Evolutionary conservation across 75 land plant species (phyloP).

Genomic region (Azolla pinnata): DNA sequence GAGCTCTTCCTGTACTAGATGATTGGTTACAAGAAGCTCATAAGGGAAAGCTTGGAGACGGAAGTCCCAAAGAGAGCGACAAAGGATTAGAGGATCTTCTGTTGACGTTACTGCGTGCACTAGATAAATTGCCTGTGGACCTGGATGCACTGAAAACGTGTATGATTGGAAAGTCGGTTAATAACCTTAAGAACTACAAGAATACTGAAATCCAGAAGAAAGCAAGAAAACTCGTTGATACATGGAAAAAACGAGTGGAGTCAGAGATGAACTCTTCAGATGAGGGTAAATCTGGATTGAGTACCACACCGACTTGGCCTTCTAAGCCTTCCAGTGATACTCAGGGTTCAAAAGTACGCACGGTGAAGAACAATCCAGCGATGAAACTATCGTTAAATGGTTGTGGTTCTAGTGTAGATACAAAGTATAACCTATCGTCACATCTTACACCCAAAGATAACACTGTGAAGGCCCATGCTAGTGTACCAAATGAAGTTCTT

Average conservation of each 20-base stretch:
- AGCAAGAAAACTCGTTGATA: conserved; percentile 83
- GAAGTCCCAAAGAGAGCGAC: conserved; percentile 55
- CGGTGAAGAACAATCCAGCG: conserved; percentile 23
- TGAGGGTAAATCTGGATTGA: conserved; percentile 63
- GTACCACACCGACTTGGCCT: conserved; percentile 44
- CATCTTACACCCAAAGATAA: conserved; percentile 29
- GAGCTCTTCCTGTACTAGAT: conserved; percentile 54
- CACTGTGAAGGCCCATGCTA: conserved; percentile 14
- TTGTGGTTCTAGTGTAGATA: conserved; percentile 17
- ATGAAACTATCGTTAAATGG: conserved; percentile 35
- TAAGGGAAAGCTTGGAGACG: conserved; percentile 79
- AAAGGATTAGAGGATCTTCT: conserved; percentile 79
- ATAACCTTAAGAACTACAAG: conserved; percentile 65
- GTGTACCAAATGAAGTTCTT: conserved; percentile 24
- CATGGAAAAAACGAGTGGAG: conserved; percentile 77
- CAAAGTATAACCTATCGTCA: conserved; percentile 11
- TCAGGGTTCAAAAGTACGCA: conserved; percentile 33
- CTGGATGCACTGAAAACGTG: conserved; percentile 61
- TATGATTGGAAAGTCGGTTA: conserved; percentile 62
- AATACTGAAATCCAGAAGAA: conserved; percentile 90
- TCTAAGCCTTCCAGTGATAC: conserved; percentile 23
- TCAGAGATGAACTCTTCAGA: conserved; percentile 54
- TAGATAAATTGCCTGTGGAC: conserved; percentile 89
- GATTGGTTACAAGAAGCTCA: conserved; percentile 98
- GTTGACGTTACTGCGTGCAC: conserved; percentile 71